phyloP scores from a whole-genome alignment of 176 grass and related monocot species.

The Oryza glumipatula region DNA sequence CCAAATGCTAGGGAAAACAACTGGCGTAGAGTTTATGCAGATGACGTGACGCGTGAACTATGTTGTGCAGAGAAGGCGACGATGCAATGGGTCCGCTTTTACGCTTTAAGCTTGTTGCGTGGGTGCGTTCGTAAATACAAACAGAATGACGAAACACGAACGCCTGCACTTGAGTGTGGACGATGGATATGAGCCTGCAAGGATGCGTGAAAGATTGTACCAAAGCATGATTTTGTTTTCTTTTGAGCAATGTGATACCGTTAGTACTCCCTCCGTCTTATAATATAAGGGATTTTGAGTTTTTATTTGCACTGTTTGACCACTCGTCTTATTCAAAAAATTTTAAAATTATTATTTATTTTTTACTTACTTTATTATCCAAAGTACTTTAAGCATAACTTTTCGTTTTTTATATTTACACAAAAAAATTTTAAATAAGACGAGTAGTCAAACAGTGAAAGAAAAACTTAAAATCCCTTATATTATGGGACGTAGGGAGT shows the following conservation, averaged over 20 bases:
- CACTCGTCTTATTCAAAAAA: no score
- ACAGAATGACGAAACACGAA: not conserved
- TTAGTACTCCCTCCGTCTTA: not conserved
- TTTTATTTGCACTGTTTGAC: no score
- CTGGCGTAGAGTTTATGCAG: not conserved
- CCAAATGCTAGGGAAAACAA: not conserved
- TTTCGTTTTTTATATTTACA: no score
- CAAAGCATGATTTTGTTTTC: not conserved
- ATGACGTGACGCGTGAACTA: not conserved
- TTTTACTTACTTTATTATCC: no score
- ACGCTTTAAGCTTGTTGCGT: slow-evolving; percentile 2
- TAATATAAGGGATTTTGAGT: no score
- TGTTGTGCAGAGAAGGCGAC: not conserved
- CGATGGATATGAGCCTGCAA: not conserved
- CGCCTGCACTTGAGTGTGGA: not conserved
- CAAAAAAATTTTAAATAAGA: no score
- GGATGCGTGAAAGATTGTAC: slow-evolving; percentile 12
- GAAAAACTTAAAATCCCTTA: no score
- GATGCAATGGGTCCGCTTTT: not conserved
- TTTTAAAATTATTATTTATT: no score
- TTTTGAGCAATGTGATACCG: not conserved
- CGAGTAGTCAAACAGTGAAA: no score
- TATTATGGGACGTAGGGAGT: no score
- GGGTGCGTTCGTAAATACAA: not conserved
- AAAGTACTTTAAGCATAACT: no score